phyloP scores from a whole-genome alignment of 805 yeast species.

The Cyberlindnera maclurae region DNA sequence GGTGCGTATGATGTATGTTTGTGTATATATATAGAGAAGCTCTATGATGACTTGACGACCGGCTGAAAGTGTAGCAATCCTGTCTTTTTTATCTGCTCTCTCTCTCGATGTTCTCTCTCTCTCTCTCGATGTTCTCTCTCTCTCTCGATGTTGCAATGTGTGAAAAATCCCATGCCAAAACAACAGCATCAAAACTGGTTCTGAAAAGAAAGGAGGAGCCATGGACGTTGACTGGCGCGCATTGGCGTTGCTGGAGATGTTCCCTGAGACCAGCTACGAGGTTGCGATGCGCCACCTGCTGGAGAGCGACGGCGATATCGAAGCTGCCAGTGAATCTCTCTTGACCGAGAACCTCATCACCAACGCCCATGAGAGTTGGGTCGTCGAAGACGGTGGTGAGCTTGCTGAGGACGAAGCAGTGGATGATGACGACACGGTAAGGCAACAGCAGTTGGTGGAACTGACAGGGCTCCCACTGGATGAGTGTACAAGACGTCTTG shows the following conservation, averaged over 20 bases:
- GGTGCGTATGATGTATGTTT: neutral
- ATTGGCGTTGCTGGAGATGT: slow-evolving; percentile 2
- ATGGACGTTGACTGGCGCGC: slow-evolving; percentile 3
- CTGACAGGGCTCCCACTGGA: neutral
- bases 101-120: no score
- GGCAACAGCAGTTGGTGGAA: neutral
- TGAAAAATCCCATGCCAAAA: no score
- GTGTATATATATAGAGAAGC: neutral
- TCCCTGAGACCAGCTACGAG: slow-evolving; percentile 1
- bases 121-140: no score
- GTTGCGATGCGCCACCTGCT: neutral
- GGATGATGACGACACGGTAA: neutral
- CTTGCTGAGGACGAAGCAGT: neutral
- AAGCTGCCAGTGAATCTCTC: neutral
- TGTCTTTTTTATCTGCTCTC: no score
- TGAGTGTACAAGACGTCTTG: neutral
- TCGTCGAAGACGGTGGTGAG: neutral
- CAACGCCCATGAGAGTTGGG: neutral
- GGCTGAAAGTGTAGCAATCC: neutral
- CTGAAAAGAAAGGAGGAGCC: neutral
- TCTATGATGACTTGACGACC: neutral
- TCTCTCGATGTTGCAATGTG: no score
- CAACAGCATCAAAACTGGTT: no score
- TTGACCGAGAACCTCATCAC: neutral
- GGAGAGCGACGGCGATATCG: slow-evolving; percentile 2